These are phyloP conservation scores for Spencermartinsiella europaea DNA, from an alignment of 805 yeast species.

Conservation along the genomic window DNA sequence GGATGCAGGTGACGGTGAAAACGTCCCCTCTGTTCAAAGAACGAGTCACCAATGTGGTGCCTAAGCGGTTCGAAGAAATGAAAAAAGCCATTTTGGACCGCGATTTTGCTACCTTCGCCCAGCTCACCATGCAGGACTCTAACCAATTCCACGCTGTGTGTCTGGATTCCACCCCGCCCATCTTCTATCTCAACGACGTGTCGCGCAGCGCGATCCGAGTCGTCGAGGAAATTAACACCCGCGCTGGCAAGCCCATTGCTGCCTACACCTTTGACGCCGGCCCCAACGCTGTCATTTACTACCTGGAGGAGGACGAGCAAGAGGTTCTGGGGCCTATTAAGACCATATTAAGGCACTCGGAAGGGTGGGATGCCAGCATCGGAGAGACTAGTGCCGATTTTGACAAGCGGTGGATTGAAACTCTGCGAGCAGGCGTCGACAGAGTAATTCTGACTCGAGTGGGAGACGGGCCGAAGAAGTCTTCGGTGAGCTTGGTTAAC, in stretches of 20 bases:
- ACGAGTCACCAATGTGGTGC: slow-evolving; percentile 79
- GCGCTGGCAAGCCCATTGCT: slow-evolving; percentile 61
- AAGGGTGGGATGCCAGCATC: slow-evolving; percentile 56
- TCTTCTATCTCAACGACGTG: slow-evolving; percentile 87
- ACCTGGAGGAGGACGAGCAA: slow-evolving; percentile 69
- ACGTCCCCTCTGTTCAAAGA: slow-evolving; percentile 82
- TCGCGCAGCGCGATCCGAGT: slow-evolving; percentile 76
- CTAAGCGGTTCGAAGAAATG: slow-evolving; percentile 79
- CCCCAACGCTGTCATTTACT: slow-evolving; percentile 96
- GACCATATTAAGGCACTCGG: slow-evolving; percentile 50
- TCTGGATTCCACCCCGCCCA: slow-evolving; percentile 91
- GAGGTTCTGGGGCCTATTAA: slow-evolving; percentile 66
- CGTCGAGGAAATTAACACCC: slow-evolving; percentile 69
- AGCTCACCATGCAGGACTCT: slow-evolving; percentile 92
- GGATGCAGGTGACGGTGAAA: slow-evolving; percentile 92
- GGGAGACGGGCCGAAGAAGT: slow-evolving; percentile 77
- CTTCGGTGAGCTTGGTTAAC: slow-evolving; percentile 9
- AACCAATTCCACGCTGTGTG: slow-evolving; percentile 99
- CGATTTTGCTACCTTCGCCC: slow-evolving; percentile 78
- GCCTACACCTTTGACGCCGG: slow-evolving; percentile 99
- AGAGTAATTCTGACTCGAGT: slow-evolving; percentile 79
- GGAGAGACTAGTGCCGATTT: slow-evolving; percentile 29
- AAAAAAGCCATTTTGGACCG: slow-evolving; percentile 63
- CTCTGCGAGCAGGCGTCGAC: slow-evolving; percentile 65
- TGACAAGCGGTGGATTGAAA: slow-evolving; percentile 42